Base-by-base conservation (phyloP, 2,329 filamentous ascomycete genomes). In the Botrytis paeoniae region DNA sequence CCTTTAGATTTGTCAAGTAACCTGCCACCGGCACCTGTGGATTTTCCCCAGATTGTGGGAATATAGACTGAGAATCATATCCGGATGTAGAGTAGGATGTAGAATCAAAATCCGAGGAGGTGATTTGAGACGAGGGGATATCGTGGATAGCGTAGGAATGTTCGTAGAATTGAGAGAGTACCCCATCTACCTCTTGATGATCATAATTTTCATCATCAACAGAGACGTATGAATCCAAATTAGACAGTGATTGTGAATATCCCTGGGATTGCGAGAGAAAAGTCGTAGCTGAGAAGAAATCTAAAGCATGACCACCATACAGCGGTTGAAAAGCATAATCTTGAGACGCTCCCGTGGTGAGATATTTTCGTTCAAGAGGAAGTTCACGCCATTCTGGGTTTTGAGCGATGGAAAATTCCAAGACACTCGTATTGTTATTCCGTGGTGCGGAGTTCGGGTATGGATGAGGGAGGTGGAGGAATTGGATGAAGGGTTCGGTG, bases 131-230 rank as follows among this genome's bases (percentile, higher is more conserved):
- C 0, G 90, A 92, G 1, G 87, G 82, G 6, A 92, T 81, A 22
- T 89, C 87, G 79, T 97, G 89, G 22, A 91, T 83, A 2, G 89
- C 88, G 66, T 97, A 86, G 0, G 93, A 96, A 78, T 95, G 89
- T 75, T 96, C 89, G 78, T 93, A 92, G 80, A 96, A 97, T 73
- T 90, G 86, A 5, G 88, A 87, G 5, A 91, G 81, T 0, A 85
- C 75, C 29, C 83, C 80, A 41, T 80, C 76, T 54, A 76, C 66
- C 16, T 75, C 76, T 73, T 75, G 71, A 16, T 18, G 2, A 22
- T 57, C 64, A 57, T 22, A 16, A n/a, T 63, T 43, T 1, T 73
- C 54, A 60, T 74, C 76, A 18, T n/a, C 14, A 22, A 39, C 7
- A 39, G 62, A 72, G 10, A 59, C 2, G 16, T 72, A 20, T 18